These are phyloP conservation scores for Penicillium sp. DNA, from an alignment of 2,329 filamentous ascomycete species.

Conservation along the genomic window DNA sequence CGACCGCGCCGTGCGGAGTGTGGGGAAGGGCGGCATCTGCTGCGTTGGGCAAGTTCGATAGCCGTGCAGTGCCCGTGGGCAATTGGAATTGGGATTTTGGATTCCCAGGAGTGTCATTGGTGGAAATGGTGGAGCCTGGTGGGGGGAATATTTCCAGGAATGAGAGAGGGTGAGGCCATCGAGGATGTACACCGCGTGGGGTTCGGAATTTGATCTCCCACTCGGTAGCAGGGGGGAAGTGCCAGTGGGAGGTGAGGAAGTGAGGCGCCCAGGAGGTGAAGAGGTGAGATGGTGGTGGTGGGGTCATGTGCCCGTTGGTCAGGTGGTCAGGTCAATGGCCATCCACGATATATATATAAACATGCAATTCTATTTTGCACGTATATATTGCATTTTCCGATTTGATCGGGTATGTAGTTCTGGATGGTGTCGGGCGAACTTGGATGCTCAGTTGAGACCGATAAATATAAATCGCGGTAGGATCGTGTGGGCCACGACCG, in stretches of 20 bases:
- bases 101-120: not conserved
- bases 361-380: too few species aligned
- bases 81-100: not conserved
- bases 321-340: too few species aligned
- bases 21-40: conserved; percentile 19
- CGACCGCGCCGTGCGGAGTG: conserved; percentile 2
- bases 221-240: not conserved
- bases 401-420: too few species aligned
- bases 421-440: too few species aligned
- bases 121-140: not conserved
- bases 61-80: not conserved
- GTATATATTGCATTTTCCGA: too few species aligned
- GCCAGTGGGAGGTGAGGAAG: not conserved
- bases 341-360: too few species aligned
- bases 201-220: not conserved
- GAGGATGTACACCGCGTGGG: not conserved
- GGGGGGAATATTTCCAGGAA: not conserved
- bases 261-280: not conserved
- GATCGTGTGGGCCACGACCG: too few species aligned
- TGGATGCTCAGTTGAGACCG: too few species aligned
- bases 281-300: too few species aligned
- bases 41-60: conserved; percentile 19
- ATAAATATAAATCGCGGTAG: too few species aligned
- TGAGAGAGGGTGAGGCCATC: not conserved
- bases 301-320: not conserved